Evolutionary conservation across 1,139 yeast genomes (phyloP).

Genomic region (Entelexis sorbosivorans): DNA sequence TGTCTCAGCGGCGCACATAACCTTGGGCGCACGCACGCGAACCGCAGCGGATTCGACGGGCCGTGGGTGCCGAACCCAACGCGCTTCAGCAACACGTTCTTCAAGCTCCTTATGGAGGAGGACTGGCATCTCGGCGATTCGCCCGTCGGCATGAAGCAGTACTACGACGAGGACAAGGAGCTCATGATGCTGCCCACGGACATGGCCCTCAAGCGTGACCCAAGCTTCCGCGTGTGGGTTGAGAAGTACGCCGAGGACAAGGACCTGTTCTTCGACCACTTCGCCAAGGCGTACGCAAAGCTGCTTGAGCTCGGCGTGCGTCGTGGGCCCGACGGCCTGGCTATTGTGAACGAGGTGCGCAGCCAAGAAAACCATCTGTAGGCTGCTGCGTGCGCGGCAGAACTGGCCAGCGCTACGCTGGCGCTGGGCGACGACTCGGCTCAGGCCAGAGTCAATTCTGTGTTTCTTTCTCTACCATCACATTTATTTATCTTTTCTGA

Average conservation of each 20-base stretch:
- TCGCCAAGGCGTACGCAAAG: slow-evolving; percentile 43
- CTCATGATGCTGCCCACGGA: slow-evolving; percentile 64
- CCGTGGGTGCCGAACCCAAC: slow-evolving; percentile 94
- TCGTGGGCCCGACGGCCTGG: slow-evolving; percentile 23
- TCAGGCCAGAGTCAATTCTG: too few species aligned
- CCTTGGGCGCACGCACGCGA: slow-evolving; percentile 52
- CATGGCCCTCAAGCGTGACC: slow-evolving; percentile 43
- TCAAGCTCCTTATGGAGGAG: slow-evolving; percentile 55
- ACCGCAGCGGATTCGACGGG: slow-evolving; percentile 64
- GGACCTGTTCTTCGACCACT: slow-evolving; percentile 42
- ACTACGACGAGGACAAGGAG: slow-evolving; percentile 55
- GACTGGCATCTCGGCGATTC: slow-evolving; percentile 60
- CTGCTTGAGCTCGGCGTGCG: slow-evolving; percentile 49
- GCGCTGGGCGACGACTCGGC: too few species aligned
- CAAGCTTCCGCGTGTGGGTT: slow-evolving; percentile 41
- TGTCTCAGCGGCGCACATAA: slow-evolving; percentile 56
- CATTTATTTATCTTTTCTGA: too few species aligned
- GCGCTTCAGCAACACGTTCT: slow-evolving; percentile 47
- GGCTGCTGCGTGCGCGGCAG: not conserved
- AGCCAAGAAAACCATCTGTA: slow-evolving; percentile 10
- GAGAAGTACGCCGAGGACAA: slow-evolving; percentile 46
- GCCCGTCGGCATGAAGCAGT: slow-evolving; percentile 55
- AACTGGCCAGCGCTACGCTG: too few species aligned
- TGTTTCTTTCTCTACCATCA: too few species aligned
- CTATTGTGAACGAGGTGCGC: slow-evolving; percentile 15